Percentiles rank a stretch among this genome's conserved stretches.
Evolutionary conservation across 495 filamentous ascomycete species (phyloP).

Genomic region (Neohortaea acidophila): DNA sequence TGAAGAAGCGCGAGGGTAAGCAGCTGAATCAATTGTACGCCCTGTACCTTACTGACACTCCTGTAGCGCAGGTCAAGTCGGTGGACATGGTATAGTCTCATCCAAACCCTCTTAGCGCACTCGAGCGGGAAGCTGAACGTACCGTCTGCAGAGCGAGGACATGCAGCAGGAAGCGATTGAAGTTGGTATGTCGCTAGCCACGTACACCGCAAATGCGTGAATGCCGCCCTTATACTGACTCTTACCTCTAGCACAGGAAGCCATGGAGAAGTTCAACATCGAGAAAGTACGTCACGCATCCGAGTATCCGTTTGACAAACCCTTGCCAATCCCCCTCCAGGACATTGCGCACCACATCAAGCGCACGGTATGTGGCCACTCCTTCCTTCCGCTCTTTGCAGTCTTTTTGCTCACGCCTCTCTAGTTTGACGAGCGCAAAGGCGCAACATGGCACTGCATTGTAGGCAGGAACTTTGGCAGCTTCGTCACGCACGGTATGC

Average conservation of each 20-base stretch:
- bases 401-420: not conserved
- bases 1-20: conserved; percentile 50
- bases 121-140: not conserved
- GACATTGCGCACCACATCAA: conserved; percentile 97
- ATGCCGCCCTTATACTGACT: conserved; percentile 6
- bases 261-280: conserved; percentile 80
- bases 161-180: conserved; percentile 92
- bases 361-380: conserved; percentile 51
- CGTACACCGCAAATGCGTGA: conserved; percentile 12
- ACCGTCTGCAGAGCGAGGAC: conserved; percentile 60
- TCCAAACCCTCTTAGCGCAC: not conserved
- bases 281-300: conserved; percentile 64
- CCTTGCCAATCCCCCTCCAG: conserved; percentile 27
- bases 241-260: conserved; percentile 59
- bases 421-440: conserved; percentile 80
- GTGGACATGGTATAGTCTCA: conserved; percentile 70
- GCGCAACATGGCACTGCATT: conserved; percentile 96
- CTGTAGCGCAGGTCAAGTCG: conserved; percentile 80
- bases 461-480: conserved; percentile 97
- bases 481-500: conserved; percentile 93
- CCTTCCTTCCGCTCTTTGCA: not conserved
- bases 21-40: not conserved
- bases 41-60: conserved; percentile 20
- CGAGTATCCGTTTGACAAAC: conserved; percentile 3
- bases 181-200: conserved; percentile 50